Conservation (phyloP, 805 yeast genomes). For the Kodamaea kaohsiungensis region DNA sequence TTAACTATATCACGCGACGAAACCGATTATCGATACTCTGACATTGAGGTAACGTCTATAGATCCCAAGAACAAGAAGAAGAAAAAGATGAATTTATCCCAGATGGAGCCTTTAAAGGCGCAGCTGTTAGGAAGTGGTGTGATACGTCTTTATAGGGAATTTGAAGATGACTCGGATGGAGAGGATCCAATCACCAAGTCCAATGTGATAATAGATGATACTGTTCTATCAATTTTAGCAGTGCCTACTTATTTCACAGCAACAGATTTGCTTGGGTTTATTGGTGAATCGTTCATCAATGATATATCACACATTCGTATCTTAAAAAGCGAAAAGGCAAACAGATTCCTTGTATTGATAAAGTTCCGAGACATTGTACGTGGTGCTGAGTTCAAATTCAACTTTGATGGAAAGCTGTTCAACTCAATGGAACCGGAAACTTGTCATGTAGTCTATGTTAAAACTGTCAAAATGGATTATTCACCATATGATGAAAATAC, state of each 20-base stretch:
- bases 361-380: conserved; percentile 60
- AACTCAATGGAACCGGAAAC: conserved; percentile 87
- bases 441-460: conserved; percentile 76
- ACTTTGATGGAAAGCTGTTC: conserved; percentile 71
- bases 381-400: conserved; percentile 65
- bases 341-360: conserved; percentile 73
- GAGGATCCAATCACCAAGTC: conserved; percentile 1
- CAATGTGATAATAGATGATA: conserved; percentile 40
- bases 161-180: conserved; percentile 27
- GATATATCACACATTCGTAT: conserved; percentile 71
- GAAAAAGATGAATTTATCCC: conserved; percentile 20
- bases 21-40: conserved; percentile 35
- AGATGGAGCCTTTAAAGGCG: conserved; percentile 56
- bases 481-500: conserved; percentile 1
- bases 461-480: conserved; percentile 49
- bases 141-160: conserved; percentile 63
- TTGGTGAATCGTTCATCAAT: conserved; percentile 61
- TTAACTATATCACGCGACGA: conserved; percentile 26
- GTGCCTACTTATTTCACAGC: conserved; percentile 87
- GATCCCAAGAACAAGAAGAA: conserved; percentile 17
- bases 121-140: conserved; percentile 72
- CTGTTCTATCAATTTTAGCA: conserved; percentile 78
- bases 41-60: conserved; percentile 28
- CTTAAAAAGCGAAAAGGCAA: conserved; percentile 62
- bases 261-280: conserved; percentile 77